phyloP scores from a whole-genome alignment of 2,329 filamentous ascomycete species.

The Hawksworthiomyces lignivorus region DNA sequence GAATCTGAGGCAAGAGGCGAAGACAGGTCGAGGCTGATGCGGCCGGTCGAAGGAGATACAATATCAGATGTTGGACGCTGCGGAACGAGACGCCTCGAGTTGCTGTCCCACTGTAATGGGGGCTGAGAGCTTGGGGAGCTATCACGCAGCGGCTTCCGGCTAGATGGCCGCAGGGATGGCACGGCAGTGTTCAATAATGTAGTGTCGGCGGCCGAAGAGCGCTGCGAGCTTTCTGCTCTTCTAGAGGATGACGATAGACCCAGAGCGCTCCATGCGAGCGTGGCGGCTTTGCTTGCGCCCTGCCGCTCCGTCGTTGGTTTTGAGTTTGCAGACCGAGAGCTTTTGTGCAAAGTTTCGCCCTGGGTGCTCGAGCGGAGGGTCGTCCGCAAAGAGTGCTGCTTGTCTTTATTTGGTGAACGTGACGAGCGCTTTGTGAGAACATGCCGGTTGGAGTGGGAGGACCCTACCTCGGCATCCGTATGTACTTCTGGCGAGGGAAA shows the following conservation, averaged over 20 bases:
- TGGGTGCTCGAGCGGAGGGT: constrained; percentile 46
- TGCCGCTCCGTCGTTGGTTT: constrained; percentile 36
- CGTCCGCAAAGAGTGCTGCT: constrained; percentile 50
- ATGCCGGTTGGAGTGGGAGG: neutral
- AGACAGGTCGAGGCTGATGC: constrained; percentile 14
- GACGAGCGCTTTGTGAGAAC: constrained; percentile 10
- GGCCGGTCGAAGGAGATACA: constrained; percentile 22
- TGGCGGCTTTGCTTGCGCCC: constrained; percentile 56
- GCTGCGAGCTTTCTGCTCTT: constrained; percentile 8
- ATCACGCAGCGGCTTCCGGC: constrained; percentile 7
- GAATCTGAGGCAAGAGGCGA: constrained; percentile 21
- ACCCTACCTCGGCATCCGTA: neutral
- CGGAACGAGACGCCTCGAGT: constrained; percentile 42
- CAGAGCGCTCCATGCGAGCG: constrained; percentile 51
- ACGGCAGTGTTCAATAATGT: too few relatives aligned
- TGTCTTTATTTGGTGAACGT: constrained; percentile 51
- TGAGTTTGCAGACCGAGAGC: constrained; percentile 31
- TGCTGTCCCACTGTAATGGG: constrained; percentile 44
- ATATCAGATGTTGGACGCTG: constrained; percentile 24
- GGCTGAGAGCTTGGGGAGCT: constrained; percentile 22
- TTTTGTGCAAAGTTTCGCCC: constrained; percentile 33
- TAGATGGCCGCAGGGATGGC: constrained; percentile 1
- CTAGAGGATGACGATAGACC: constrained; percentile 20
- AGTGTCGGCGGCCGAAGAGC: neutral
- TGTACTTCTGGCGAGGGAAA: too few relatives aligned